Percentiles rank a stretch among this genome's conserved stretches.
phyloP scores from a whole-genome alignment of 257 asterid species.

The Lycium ferocissimum region DNA sequence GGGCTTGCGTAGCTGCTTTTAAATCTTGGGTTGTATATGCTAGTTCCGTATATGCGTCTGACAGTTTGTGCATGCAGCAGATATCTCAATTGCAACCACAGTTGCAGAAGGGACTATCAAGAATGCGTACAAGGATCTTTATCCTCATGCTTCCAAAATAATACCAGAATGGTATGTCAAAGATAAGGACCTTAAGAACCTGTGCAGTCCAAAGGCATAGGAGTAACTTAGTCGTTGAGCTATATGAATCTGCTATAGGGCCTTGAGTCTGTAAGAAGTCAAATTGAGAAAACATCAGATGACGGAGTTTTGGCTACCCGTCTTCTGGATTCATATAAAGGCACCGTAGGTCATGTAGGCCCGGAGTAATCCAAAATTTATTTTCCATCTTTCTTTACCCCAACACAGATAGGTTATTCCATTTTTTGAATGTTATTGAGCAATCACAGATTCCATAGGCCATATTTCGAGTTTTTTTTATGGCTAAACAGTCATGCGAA shows the following conservation, averaged over 20 bases:
- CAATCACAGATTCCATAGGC: constrained; percentile 7
- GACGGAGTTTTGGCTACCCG: background rate
- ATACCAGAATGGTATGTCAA: constrained; percentile 82
- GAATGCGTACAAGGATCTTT: constrained; percentile 83
- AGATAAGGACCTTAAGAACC: constrained; percentile 73
- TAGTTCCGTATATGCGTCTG: background rate
- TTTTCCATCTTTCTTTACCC: background rate
- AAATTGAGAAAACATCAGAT: background rate
- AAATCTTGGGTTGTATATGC: background rate
- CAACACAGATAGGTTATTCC: background rate
- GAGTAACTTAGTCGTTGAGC: background rate
- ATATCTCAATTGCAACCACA: constrained; percentile 77
- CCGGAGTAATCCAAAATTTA: background rate
- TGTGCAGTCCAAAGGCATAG: constrained; percentile 64
- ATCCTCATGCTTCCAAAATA: constrained; percentile 72
- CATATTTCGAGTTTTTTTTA: background rate
- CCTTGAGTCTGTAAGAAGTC: background rate
- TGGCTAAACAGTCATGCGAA: background rate
- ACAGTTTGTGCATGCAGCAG: constrained; percentile 48
- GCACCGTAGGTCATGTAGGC: constrained; percentile 16
- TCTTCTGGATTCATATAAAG: background rate
- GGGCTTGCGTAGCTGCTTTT: background rate
- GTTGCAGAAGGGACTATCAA: constrained; percentile 91
- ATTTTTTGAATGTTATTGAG: constrained; percentile 1
- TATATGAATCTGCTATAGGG: background rate